phyloP scores from a whole-genome alignment of 2,329 filamentous ascomycete species.

The Pyricularia sp. region DNA sequence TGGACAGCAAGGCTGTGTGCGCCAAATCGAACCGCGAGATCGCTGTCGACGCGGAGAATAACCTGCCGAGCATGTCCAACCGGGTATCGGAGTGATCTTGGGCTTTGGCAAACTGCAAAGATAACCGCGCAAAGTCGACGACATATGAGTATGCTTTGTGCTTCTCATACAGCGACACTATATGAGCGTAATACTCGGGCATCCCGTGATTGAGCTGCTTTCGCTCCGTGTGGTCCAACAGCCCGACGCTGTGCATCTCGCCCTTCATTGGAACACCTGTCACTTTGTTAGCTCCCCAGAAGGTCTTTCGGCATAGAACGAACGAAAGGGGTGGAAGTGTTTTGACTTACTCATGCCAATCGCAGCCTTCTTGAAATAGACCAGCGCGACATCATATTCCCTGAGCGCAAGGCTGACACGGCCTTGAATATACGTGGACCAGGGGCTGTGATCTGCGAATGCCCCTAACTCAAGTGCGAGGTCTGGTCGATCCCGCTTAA shows the following conservation, averaged over 20 bases:
- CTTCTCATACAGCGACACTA: slow-evolving; percentile 70
- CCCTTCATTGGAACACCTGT: slow-evolving; percentile 33
- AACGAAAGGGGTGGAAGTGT: neutral
- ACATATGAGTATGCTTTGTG: slow-evolving; percentile 67
- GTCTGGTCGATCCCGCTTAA: slow-evolving; percentile 46
- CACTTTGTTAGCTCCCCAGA: neutral
- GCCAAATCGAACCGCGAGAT: slow-evolving; percentile 72
- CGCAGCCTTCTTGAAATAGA: slow-evolving; percentile 70
- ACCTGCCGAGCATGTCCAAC: slow-evolving; percentile 63
- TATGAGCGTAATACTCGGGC: slow-evolving; percentile 75
- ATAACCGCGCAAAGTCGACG: slow-evolving; percentile 67
- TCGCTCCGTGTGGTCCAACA: slow-evolving; percentile 68
- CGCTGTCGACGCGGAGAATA: slow-evolving; percentile 72
- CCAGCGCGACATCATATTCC: slow-evolving; percentile 59
- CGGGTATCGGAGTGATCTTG: slow-evolving; percentile 23
- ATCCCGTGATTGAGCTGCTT: slow-evolving; percentile 57
- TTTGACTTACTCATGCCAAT: slow-evolving; percentile 60
- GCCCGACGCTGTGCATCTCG: slow-evolving; percentile 44
- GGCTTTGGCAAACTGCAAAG: slow-evolving; percentile 46
- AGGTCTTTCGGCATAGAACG: neutral
- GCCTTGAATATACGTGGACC: slow-evolving; percentile 71
- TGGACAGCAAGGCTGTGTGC: slow-evolving; percentile 63
- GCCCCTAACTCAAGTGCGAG: slow-evolving; percentile 43
- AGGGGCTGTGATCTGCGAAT: slow-evolving; percentile 45
- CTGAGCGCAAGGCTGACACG: slow-evolving; percentile 62